A percentile compares a stretch with the other conserved stretches of the same genome.
phyloP scores from a whole-genome alignment of 306 rosid genomes.

The Amphicarpaea edgeworthii region DNA sequence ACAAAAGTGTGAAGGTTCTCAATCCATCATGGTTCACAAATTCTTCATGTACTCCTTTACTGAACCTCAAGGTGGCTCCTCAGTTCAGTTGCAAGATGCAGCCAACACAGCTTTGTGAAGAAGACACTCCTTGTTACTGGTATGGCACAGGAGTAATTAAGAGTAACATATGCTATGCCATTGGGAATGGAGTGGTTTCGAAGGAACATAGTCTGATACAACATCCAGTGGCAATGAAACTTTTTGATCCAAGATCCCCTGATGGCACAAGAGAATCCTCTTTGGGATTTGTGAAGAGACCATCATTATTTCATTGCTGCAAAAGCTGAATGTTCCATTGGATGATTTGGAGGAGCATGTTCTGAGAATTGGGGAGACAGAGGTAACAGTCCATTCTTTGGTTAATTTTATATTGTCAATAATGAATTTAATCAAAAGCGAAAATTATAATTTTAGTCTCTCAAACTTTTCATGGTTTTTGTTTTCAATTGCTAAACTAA shows the following conservation, averaged over 20 bases:
- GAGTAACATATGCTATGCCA: too few species aligned
- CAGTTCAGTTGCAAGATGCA: constrained; percentile 38
- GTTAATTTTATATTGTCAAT: too few species aligned
- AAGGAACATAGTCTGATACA: neutral
- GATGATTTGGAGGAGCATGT: constrained; percentile 51
- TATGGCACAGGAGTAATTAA: constrained; percentile 28
- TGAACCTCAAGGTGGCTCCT: constrained; percentile 15
- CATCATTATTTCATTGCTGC: constrained; percentile 40
- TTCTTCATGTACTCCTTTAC: constrained; percentile 9
- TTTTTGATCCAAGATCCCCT: constrained; percentile 46
- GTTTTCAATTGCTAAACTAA: too few species aligned
- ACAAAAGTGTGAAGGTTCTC: constrained; percentile 41
- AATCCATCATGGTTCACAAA: constrained; percentile 34
- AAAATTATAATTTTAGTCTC: too few species aligned
- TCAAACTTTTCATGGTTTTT: too few species aligned
- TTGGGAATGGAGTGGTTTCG: too few species aligned
- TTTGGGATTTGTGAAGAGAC: constrained; percentile 47
- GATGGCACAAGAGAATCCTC: constrained; percentile 21
- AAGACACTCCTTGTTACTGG: constrained; percentile 18
- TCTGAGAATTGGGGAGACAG: constrained; percentile 13
- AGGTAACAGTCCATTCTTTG: constrained; percentile 30
- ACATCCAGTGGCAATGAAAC: neutral
- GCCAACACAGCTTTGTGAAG: constrained; percentile 25
- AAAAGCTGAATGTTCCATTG: constrained; percentile 39
- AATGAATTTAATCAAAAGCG: too few species aligned